phyloP scores from a whole-genome alignment of 106 monocot genomes.

The Dioscorea alata region DNA sequence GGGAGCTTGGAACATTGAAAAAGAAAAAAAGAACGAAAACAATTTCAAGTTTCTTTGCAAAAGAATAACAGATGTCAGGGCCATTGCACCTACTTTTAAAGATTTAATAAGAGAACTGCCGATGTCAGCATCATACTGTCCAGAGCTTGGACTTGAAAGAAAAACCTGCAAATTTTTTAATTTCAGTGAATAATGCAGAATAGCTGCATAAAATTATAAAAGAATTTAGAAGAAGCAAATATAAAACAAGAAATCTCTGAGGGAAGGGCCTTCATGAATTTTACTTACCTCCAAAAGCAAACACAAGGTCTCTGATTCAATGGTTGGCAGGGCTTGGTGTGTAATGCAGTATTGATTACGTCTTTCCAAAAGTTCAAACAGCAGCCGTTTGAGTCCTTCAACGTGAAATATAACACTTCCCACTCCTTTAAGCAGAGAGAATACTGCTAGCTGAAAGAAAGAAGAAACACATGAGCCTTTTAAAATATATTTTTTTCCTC shows the following conservation, averaged over 20 bases:
- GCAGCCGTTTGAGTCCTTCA: slow-evolving; percentile 40
- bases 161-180: slow-evolving; percentile 29
- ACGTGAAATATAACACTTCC: slow-evolving; percentile 44
- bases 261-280: too few relatives aligned
- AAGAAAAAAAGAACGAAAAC: neutral
- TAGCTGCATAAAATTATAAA: neutral
- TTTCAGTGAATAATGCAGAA: neutral
- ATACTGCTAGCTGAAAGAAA: slow-evolving; percentile 46
- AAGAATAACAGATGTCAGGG: neutral
- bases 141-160: slow-evolving; percentile 14
- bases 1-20: neutral
- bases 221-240: neutral
- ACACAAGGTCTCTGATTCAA: slow-evolving; percentile 67
- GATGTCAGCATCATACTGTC: slow-evolving; percentile 19
- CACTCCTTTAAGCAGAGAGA: slow-evolving; percentile 60
- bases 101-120: slow-evolving; percentile 32
- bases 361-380: slow-evolving; percentile 52
- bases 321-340: slow-evolving; percentile 25
- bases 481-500: too few relatives aligned
- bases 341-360: slow-evolving; percentile 14
- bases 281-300: slow-evolving; percentile 71
- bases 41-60: neutral
- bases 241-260: too few relatives aligned
- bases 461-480: too few relatives aligned
- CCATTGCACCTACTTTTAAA: slow-evolving; percentile 52